Percentiles rank a stretch among this genome's conserved stretches.
Conservation (phyloP, 306 rosid genomes). For the Erythrophleum fordii region DNA sequence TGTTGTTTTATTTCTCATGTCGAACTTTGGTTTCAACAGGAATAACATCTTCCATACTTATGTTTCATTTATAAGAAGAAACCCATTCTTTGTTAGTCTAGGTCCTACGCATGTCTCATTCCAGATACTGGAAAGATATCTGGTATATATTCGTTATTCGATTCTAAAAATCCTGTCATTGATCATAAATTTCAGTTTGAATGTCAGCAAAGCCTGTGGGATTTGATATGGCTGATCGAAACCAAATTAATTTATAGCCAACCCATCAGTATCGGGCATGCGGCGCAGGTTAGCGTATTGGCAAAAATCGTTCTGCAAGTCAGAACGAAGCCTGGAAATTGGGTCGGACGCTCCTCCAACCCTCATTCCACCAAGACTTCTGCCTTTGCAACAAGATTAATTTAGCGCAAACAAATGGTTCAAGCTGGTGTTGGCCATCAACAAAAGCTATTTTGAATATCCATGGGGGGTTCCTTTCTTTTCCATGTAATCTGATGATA, state of each 20-base stretch:
- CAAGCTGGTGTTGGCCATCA: slow-evolving; percentile 50
- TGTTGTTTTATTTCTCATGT: not conserved
- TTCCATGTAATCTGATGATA: not conserved
- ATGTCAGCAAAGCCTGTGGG: not conserved
- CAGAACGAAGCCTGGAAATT: slow-evolving; percentile 33
- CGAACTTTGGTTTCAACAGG: not conserved
- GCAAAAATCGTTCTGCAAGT: not conserved
- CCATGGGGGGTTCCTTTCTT: slow-evolving; percentile 11
- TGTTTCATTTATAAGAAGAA: not conserved
- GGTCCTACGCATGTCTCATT: not conserved
- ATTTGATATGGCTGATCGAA: not conserved
- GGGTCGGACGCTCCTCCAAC: slow-evolving; percentile 38
- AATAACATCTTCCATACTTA: not conserved
- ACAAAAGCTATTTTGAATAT: slow-evolving; percentile 52
- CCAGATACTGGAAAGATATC: not conserved
- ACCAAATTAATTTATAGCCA: not conserved
- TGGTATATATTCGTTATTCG: not conserved
- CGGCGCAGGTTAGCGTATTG: too few relatives aligned
- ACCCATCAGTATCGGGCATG: not conserved
- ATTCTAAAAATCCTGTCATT: not conserved
- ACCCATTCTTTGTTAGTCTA: not conserved
- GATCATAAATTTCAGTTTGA: not conserved
- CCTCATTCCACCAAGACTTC: slow-evolving; percentile 66
- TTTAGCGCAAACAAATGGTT: slow-evolving; percentile 57
- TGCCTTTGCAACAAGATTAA: slow-evolving; percentile 57